Percentiles rank a stretch among this genome's conserved stretches.
These are phyloP conservation scores for Aspergillus sp. DNA, from an alignment of 2,329 filamentous ascomycete species.

Conservation along the genomic window DNA sequence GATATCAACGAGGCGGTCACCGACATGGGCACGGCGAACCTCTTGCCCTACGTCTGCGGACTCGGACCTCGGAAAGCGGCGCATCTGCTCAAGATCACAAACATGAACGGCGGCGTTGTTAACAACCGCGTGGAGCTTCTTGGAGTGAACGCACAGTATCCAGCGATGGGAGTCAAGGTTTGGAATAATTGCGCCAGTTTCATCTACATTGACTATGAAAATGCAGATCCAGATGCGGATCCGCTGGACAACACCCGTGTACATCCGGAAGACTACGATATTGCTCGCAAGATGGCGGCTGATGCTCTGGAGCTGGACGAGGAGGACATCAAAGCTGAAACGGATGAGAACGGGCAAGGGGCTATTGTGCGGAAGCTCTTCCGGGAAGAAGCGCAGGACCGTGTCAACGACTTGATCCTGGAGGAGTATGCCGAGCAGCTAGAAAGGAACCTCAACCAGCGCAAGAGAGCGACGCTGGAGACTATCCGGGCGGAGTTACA, in stretches of 20 bases:
- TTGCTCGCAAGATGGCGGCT: constrained; percentile 95
- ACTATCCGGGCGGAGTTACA: constrained; percentile 91
- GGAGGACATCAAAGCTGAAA: constrained; percentile 92
- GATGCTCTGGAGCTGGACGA: constrained; percentile 94
- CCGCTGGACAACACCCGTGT: constrained; percentile 95
- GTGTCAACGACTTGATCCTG: constrained; percentile 89
- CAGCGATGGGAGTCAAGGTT: constrained; percentile 78
- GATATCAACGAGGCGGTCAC: constrained; percentile 86
- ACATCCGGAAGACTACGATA: constrained; percentile 95
- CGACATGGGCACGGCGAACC: constrained; percentile 71
- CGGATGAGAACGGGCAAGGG: constrained; percentile 77
- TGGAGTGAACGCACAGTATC: constrained; percentile 72
- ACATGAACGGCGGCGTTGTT: constrained; percentile 78
- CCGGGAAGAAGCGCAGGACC: constrained; percentile 84
- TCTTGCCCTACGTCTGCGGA: constrained; percentile 84
- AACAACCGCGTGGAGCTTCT: constrained; percentile 78
- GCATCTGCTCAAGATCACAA: constrained; percentile 77
- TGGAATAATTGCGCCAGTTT: constrained; percentile 98
- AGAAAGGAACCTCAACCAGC: constrained; percentile 83
- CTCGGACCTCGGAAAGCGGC: constrained; percentile 86
- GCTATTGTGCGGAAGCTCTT: constrained; percentile 94
- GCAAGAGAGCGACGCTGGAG: constrained; percentile 90
- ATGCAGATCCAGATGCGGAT: constrained; percentile 71
- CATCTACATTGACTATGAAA: constrained; percentile 78
- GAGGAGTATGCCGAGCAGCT: constrained; percentile 97